Conservation (phyloP, 345 rosid species). For the Leavenworthia alabamica region DNA sequence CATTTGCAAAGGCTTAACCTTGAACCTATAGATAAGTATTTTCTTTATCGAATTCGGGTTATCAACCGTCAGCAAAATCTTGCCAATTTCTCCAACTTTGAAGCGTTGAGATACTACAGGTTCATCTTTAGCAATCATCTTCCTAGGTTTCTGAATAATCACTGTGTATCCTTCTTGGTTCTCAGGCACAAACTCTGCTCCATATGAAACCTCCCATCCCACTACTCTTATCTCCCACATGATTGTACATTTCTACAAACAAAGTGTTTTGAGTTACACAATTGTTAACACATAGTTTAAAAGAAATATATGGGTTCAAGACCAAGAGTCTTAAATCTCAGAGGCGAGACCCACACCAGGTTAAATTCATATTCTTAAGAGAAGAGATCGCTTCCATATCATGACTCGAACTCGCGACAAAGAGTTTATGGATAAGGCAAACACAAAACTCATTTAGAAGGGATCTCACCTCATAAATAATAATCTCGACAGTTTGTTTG, state of each 20-base stretch:
- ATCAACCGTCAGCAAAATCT: constrained; percentile 27
- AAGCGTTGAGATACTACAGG: constrained; percentile 27
- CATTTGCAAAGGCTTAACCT: constrained; percentile 16
- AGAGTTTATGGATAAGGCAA: background rate
- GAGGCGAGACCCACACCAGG: too few relatives aligned
- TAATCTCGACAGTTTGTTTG: constrained; percentile 34
- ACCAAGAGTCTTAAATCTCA: too few relatives aligned
- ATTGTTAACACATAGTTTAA: background rate
- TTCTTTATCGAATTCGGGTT: constrained; percentile 27
- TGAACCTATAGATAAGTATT: constrained; percentile 31
- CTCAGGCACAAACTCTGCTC: constrained; percentile 33
- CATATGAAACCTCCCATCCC: constrained; percentile 34
- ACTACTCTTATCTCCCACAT: constrained; percentile 34
- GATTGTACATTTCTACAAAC: constrained; percentile 25
- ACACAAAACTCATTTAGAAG: background rate
- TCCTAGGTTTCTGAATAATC: constrained; percentile 33
- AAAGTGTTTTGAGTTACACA: background rate
- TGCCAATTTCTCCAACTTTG: constrained; percentile 33
- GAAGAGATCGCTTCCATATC: too few relatives aligned
- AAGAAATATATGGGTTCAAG: too few relatives aligned
- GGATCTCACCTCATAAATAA: constrained; percentile 27
- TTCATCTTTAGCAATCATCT: constrained; percentile 24
- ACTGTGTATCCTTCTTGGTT: constrained; percentile 31
- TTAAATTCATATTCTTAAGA: too few relatives aligned
- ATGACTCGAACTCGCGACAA: too few relatives aligned